These are phyloP conservation scores for Cymbidium sinense DNA, from an alignment of 106 monocot species.

Conservation along the genomic window DNA sequence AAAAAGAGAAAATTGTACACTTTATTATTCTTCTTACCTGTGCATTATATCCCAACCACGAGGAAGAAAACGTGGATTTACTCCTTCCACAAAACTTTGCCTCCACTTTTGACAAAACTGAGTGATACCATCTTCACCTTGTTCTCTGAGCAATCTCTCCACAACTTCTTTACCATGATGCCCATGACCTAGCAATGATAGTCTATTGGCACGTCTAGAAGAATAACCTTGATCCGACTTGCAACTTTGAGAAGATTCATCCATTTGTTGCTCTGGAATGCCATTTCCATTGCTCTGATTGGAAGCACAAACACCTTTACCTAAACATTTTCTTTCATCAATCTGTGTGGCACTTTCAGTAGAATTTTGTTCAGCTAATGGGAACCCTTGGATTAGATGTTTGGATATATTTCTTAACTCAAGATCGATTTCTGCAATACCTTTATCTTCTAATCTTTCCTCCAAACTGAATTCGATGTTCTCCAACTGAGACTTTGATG, in stretches of 20 bases:
- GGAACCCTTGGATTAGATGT: conserved; percentile 1
- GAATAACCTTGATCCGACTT: conserved; percentile 16
- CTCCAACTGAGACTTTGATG: conserved; percentile 6
- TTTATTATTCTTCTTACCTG: conserved; percentile 42
- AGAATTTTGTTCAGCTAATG: conserved; percentile 8
- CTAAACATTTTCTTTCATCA: conserved; percentile 11
- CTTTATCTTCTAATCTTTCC: conserved; percentile 15
- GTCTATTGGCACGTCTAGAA: conserved; percentile 36
- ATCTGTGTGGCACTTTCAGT: not conserved
- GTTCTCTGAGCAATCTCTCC: conserved; percentile 44
- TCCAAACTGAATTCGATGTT: not conserved
- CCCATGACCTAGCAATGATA: conserved; percentile 85
- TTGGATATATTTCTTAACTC: conserved; percentile 5
- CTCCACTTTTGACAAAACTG: conserved; percentile 94
- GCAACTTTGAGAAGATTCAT: not conserved
- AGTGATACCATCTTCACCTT: conserved; percentile 69
- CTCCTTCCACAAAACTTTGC: conserved; percentile 76
- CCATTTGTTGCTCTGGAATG: conserved; percentile 10
- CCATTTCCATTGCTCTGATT: conserved; percentile 12
- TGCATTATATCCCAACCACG: conserved; percentile 90
- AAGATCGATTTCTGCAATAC: not conserved
- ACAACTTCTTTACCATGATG: conserved; percentile 94
- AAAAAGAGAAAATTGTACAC: conserved; percentile 1
- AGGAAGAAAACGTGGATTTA: conserved; percentile 81
- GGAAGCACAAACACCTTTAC: conserved; percentile 5